Base-by-base conservation (phyloP, 768 basidiomycete species). In the Postia placenta region DNA sequence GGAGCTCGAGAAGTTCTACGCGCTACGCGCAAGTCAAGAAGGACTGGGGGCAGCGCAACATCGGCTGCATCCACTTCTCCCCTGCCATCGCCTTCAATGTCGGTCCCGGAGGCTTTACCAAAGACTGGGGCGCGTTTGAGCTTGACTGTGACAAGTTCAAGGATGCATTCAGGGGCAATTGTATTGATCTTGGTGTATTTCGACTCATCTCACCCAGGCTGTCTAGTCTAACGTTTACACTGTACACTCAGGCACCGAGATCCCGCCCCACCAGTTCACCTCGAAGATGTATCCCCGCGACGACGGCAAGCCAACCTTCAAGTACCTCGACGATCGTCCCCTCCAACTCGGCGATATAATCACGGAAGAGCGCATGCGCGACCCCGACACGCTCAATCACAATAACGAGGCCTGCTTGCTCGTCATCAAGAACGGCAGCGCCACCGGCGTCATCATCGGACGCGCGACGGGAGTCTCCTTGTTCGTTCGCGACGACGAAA, bases 361-460 rank as follows among this genome's bases (percentile, higher is more conserved):
- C 41, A 19, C 58, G 4, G 66, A 68, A 6, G 51, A 62, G 5
- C 50, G 61, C n/a, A 61, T 74, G 58, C 56, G 42, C 45, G 37
- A 45, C 9, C 65, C 64, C 22, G 47, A 58, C 50, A 52, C 41
- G 38, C 30, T 51, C 46, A 57, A 64, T 56, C 7, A 46, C 51
- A 37, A 64, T 41, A 56, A 52, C 39, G 58, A 63, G 22, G 54
- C 48, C 23, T 45, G 39, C n/a, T 53, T 58, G 12, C 41, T 48
- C 41, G 65, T 60, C 9, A 52, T 65, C 52, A 63, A 65, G 51
- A 53, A 55, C 49, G 60, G 64, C 17, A 36, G 40, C 26, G 47
- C 55, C 22, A 62, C 58, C 12, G 48, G 50, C 49, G 56, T 59
- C 23, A 63, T 64, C 49, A 39, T 62, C 36, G 64, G 64, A 12